Conservation (phyloP, 1,139 yeast genomes). For the Blastobotrys persicus region DNA sequence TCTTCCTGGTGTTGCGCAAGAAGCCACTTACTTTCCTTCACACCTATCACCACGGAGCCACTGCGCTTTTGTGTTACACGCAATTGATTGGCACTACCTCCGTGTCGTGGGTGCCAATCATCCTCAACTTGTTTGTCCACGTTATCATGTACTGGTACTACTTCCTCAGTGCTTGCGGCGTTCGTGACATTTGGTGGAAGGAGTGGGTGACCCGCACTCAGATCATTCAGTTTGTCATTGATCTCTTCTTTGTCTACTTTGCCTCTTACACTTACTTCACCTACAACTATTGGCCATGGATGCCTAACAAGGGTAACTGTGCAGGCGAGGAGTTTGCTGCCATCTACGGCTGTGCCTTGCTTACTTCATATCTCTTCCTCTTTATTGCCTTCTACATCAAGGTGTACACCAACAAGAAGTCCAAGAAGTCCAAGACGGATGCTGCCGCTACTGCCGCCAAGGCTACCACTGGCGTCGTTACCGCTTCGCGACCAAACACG, state of each 20-base stretch:
- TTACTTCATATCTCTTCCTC: constrained; percentile 84
- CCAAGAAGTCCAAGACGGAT: constrained; percentile 18
- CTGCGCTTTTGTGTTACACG: constrained; percentile 91
- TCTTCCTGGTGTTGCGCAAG: constrained; percentile 86
- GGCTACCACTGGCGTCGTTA: constrained; percentile 14
- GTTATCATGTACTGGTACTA: constrained; percentile 98
- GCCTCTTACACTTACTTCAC: constrained; percentile 67
- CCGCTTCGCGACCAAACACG: constrained; percentile 11
- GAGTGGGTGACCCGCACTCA: constrained; percentile 98
- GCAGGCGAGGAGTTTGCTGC: constrained; percentile 94
- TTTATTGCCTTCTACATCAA: constrained; percentile 92
- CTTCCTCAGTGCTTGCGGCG: constrained; percentile 89
- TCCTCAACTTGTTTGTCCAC: constrained; percentile 86
- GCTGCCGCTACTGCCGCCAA: constrained; percentile 20
- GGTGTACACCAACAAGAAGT: constrained; percentile 51
- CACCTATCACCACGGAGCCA: constrained; percentile 98
- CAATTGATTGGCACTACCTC: constrained; percentile 89
- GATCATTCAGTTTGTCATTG: constrained; percentile 89
- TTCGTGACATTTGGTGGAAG: constrained; percentile 95
- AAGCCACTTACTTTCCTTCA: constrained; percentile 84
- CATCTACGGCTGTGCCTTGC: constrained; percentile 79
- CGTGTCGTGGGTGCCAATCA: constrained; percentile 91
- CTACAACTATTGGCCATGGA: constrained; percentile 43
- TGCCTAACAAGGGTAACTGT: constrained; percentile 86
- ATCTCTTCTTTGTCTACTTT: constrained; percentile 84